phyloP scores from a whole-genome alignment of 768 basidiomycete species.

The Kwoniella newhampshirensis region DNA sequence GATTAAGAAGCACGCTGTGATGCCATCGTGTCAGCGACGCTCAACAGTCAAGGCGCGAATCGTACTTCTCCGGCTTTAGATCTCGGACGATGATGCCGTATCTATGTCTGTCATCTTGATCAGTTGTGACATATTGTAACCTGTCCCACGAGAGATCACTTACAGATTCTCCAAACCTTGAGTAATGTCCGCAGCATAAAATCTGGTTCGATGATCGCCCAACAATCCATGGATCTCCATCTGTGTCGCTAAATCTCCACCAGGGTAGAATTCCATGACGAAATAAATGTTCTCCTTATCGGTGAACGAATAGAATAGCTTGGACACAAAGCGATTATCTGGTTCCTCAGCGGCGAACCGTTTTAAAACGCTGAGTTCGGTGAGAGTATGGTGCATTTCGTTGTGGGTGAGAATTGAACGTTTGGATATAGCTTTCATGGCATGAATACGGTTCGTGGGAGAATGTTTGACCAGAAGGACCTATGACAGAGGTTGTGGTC shows the following conservation, averaged over 20 bases:
- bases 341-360: conserved; percentile 76
- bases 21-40: conserved; percentile 54
- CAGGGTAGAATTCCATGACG: conserved; percentile 67
- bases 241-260: conserved; percentile 89
- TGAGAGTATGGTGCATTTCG: conserved; percentile 92
- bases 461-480: conserved; percentile 79
- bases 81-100: conserved; percentile 97
- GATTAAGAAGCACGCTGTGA: conserved; percentile 73
- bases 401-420: conserved; percentile 94
- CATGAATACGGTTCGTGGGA: conserved; percentile 69
- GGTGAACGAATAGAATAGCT: conserved; percentile 96
- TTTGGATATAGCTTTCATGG: conserved; percentile 97
- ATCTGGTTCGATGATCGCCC: conserved; percentile 88
- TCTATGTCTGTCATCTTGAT: conserved; percentile 59
- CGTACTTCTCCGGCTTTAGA: conserved; percentile 75
- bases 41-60: too few species aligned
- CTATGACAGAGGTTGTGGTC: conserved; percentile 20
- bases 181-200: conserved; percentile 93
- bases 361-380: conserved; percentile 92
- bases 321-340: conserved; percentile 87
- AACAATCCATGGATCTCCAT: conserved; percentile 92
- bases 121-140: not conserved
- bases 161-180: conserved; percentile 88
- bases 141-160: conserved; percentile 9
- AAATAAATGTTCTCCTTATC: conserved; percentile 96